Evolutionary conservation across 257 asterid species (phyloP).

Genomic region (Solanum gracilifrons): DNA sequence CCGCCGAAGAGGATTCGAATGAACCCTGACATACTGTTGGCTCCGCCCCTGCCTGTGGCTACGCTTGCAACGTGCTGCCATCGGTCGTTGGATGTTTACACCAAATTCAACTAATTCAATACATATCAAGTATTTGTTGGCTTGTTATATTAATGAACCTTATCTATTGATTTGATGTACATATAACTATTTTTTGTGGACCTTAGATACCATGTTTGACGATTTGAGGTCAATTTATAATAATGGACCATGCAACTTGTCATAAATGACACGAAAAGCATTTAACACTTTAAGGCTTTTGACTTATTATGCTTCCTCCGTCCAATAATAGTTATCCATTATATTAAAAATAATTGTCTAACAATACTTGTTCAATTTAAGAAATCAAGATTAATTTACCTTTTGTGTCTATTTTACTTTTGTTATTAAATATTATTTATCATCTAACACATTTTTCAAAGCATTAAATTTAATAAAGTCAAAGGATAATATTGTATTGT

Average conservation of each 20-base stretch:
- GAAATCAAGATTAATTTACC: too few relatives aligned
- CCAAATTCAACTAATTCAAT: background rate
- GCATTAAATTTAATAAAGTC: too few relatives aligned
- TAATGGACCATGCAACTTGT: background rate
- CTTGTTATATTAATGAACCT: background rate
- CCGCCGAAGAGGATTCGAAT: too few relatives aligned
- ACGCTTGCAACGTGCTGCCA: background rate
- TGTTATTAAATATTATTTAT: too few relatives aligned
- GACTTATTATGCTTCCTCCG: background rate
- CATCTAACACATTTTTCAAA: too few relatives aligned
- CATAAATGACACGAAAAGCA: background rate
- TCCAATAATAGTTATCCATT: too few relatives aligned
- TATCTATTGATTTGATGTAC: too few relatives aligned
- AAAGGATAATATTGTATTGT: too few relatives aligned
- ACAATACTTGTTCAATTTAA: too few relatives aligned
- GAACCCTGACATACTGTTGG: too few relatives aligned
- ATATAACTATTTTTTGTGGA: background rate
- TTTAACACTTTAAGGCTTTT: background rate
- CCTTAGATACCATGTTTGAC: background rate
- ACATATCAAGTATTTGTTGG: background rate
- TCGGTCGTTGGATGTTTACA: background rate
- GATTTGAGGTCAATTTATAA: background rate
- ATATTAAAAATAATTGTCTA: too few relatives aligned
- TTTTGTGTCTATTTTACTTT: too few relatives aligned
- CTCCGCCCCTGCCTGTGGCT: background rate